Percentiles rank a stretch among this genome's conserved stretches.
Evolutionary conservation across 1,284 basidiomycete genomes (phyloP).

Genomic region (Cutaneotrichosporon sp.): DNA sequence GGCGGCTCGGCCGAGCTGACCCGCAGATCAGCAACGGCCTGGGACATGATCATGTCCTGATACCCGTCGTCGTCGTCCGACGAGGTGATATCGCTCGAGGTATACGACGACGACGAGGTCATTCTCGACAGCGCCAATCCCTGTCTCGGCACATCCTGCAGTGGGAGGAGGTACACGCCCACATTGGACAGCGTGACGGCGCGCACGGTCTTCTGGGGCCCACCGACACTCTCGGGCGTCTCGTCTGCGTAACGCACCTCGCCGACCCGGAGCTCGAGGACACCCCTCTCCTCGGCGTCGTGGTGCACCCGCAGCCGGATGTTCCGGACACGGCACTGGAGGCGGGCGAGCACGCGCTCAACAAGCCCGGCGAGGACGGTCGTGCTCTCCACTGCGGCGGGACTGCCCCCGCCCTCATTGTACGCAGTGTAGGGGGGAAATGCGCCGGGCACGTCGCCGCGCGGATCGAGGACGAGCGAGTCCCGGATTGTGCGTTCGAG

Average conservation of each 20-base stretch:
- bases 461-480: slow-evolving; percentile 39
- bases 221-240: slow-evolving; percentile 12
- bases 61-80: slow-evolving; percentile 22
- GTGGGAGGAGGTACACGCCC: slow-evolving; percentile 22
- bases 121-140: background rate
- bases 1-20: slow-evolving; percentile 23
- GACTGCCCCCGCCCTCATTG: background rate
- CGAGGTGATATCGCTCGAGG: slow-evolving; percentile 16
- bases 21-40: slow-evolving; percentile 51
- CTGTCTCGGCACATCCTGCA: background rate
- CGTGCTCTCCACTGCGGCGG: slow-evolving; percentile 51
- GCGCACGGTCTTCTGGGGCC: slow-evolving; percentile 19
- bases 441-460: slow-evolving; percentile 34
- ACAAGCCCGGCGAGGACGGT: slow-evolving; percentile 79
- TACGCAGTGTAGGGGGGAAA: slow-evolving; percentile 28
- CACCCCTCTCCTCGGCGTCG: slow-evolving; percentile 28
- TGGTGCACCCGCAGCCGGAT: slow-evolving; percentile 54
- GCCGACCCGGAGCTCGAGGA: slow-evolving; percentile 40
- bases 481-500: slow-evolving; percentile 63
- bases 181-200: slow-evolving; percentile 26
- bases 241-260: slow-evolving; percentile 44
- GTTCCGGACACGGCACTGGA: slow-evolving; percentile 69
- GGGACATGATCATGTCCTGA: slow-evolving; percentile 50
- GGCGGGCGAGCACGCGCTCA: slow-evolving; percentile 72
- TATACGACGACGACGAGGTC: slow-evolving; percentile 25